These are phyloP conservation scores for Serpula lacrymans DNA, from an alignment of 768 basidiomycete species.

Conservation along the genomic window DNA sequence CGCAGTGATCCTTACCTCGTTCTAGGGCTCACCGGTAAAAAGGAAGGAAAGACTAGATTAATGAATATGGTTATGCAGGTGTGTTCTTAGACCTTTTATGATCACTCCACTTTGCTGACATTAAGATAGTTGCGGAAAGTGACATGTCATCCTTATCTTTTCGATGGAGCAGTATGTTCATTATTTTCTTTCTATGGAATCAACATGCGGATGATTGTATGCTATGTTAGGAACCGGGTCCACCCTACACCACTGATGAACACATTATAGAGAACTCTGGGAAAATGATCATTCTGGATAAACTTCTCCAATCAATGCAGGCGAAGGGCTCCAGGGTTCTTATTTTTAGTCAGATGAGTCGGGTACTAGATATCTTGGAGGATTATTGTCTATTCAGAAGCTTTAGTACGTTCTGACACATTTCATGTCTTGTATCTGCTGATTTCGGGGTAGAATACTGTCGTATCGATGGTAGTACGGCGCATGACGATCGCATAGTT, in stretches of 20 bases:
- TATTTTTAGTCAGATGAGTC: slow-evolving; percentile 99
- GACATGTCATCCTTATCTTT: slow-evolving; percentile 88
- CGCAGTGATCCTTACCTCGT: background rate
- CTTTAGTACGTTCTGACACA: slow-evolving; percentile 59
- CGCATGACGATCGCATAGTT: slow-evolving; percentile 92
- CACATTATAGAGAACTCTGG: slow-evolving; percentile 93
- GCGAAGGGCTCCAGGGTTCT: slow-evolving; percentile 91
- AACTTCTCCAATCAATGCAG: slow-evolving; percentile 83
- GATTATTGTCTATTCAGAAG: slow-evolving; percentile 92
- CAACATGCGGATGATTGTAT: too few relatives aligned
- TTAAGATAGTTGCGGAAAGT: slow-evolving; percentile 66
- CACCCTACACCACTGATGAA: slow-evolving; percentile 97
- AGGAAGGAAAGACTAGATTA: slow-evolving; percentile 94
- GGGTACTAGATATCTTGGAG: slow-evolving; percentile 96
- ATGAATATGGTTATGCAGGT: slow-evolving; percentile 99
- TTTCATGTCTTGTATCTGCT: slow-evolving; percentile 5
- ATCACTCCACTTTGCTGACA: slow-evolving; percentile 4
- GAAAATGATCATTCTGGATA: slow-evolving; percentile 98
- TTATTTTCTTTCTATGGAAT: background rate
- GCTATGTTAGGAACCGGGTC: slow-evolving; percentile 83
- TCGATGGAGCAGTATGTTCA: slow-evolving; percentile 79
- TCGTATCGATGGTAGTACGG: slow-evolving; percentile 93
- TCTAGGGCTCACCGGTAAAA: slow-evolving; percentile 87
- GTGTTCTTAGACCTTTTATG: slow-evolving; percentile 10
- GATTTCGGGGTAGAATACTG: slow-evolving; percentile 69